These are phyloP conservation scores for Rhizopogon sp. DNA, from an alignment of 768 basidiomycete genomes.

Conservation along the genomic window DNA sequence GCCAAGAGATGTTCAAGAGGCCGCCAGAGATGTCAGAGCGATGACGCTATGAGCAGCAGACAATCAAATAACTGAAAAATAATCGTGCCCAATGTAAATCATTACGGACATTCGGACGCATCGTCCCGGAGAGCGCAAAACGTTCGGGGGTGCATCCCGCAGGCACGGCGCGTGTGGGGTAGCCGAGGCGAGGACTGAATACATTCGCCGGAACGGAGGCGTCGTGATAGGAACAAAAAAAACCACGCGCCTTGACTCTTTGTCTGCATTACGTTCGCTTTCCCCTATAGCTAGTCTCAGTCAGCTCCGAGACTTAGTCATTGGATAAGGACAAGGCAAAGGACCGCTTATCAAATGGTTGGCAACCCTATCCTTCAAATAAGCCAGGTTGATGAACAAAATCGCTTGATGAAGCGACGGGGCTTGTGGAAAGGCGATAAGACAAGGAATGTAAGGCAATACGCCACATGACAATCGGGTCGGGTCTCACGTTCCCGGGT, in stretches of 20 bases:
- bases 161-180: background rate
- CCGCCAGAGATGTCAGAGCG: background rate
- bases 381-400: background rate
- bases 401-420: background rate
- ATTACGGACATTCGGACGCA: background rate
- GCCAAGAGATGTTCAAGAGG: background rate
- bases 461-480: background rate
- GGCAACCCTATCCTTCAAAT: background rate
- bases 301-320: background rate
- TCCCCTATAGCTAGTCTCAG: background rate
- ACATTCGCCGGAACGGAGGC: background rate
- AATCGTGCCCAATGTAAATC: background rate
- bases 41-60: background rate
- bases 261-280: background rate
- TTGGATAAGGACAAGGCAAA: background rate
- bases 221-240: conserved; percentile 20
- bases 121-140: background rate
- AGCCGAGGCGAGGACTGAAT: background rate
- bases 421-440: background rate
- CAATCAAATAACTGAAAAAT: background rate
- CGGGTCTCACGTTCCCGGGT: background rate
- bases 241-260: conserved; percentile 19
- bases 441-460: background rate
- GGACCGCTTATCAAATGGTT: background rate
- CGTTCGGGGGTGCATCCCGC: conserved; percentile 1